A percentile compares a stretch with the other conserved stretches of the same genome.
phyloP scores from a whole-genome alignment of 2,329 filamentous ascomycete species.

The Cercospora brassicicola region DNA sequence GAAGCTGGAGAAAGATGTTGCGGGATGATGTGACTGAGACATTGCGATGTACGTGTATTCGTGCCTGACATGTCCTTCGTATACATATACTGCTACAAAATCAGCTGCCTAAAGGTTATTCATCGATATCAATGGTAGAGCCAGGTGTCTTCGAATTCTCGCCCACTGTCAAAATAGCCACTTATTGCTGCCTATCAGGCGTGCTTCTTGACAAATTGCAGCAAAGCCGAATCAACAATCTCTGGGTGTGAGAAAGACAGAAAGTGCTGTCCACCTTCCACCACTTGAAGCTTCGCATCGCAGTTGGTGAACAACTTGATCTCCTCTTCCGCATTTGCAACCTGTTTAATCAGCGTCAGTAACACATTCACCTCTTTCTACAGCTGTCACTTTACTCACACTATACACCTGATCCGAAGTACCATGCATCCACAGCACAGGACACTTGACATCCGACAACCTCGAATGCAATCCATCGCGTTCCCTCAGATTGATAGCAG shows the following conservation, averaged over 20 bases:
- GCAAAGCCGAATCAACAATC: slow-evolving; percentile 44
- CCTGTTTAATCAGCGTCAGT: not conserved
- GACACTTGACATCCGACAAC: slow-evolving; percentile 51
- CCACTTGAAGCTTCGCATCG: slow-evolving; percentile 46
- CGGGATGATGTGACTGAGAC: not conserved
- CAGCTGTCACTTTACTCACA: slow-evolving; percentile 22
- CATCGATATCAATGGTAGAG: not conserved
- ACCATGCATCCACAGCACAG: slow-evolving; percentile 54
- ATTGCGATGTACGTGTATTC: not conserved
- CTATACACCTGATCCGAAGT: slow-evolving; percentile 46
- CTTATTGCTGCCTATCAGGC: not conserved
- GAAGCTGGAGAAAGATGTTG: not conserved
- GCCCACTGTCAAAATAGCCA: not conserved
- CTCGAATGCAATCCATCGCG: slow-evolving; percentile 51
- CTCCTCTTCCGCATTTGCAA: slow-evolving; percentile 47
- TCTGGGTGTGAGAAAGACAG: slow-evolving; percentile 50
- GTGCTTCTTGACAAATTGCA: slow-evolving; percentile 35
- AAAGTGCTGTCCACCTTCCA: slow-evolving; percentile 54
- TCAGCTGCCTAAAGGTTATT: not conserved
- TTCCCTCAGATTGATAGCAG: slow-evolving; percentile 51
- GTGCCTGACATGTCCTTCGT: not conserved
- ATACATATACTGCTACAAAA: not conserved
- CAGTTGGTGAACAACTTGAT: slow-evolving; percentile 51
- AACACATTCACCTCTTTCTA: not conserved
- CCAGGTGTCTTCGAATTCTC: not conserved